Base-by-base conservation (phyloP, 2,329 filamentous ascomycete genomes). In the Aspergillus udagawae region DNA sequence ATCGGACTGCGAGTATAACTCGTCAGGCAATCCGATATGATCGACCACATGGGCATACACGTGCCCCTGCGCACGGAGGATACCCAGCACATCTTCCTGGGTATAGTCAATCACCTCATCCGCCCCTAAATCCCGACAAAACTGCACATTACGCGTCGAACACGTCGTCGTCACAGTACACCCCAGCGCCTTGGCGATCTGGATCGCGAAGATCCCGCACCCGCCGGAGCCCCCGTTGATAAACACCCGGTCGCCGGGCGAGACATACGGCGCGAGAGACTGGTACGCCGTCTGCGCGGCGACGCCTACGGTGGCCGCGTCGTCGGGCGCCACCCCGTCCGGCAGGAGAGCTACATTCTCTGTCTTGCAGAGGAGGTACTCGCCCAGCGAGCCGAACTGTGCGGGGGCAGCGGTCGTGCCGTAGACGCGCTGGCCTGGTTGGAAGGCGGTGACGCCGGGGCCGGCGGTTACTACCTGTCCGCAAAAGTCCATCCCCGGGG, bases 181-280 rank as follows among this genome's bases (percentile, higher is more conserved):
- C 0, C 85, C 85, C 3, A 84, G 65, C 0, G 75, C 74, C 67
- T 87, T 88, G 8, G 85, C 86, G 48, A 88, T 80, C 66, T 89
- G 86, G 53, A 89, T 83, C 0, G 78, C 81, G 56, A 80, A 86
- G 0, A 80, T 78, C 0, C 86, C 86, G 0, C 78, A 81, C 0
- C 86, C 86, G 9, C 86, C 86, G 5, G 80, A 83, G 0, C 85
- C 85, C 12, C 85, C 86, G 61, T 88, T 88, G 68, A 88, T 81
- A 64, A 88, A 84, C 7, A 89, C 77, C 63, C 78, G 81, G 52
- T 82, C 78, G n/a, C 83, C 83, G 3, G 70, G 59, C 23, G 75
- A 73, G 49, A 81, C 77, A 56, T 78, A 69, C 1, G 77, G 76
- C n/a, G 81, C 68, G 25, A 83, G 71, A 32, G 70, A 66, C 65